Conservation (phyloP, 345 rosid species). For the Rhizophora mangle region DNA sequence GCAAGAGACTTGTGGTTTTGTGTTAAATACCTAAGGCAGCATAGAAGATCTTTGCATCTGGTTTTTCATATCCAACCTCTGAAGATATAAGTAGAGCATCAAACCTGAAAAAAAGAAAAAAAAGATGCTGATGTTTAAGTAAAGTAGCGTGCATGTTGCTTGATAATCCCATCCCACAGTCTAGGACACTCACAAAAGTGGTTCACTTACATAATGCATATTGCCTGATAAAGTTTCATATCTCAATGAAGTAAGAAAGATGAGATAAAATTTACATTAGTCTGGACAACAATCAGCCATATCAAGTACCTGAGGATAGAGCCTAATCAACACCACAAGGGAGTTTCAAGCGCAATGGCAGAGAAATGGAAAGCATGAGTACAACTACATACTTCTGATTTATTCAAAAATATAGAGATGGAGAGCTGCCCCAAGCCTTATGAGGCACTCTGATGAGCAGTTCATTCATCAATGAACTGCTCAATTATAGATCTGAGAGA, state of each 20-base stretch:
- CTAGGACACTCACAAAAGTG: neutral
- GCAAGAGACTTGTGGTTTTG: neutral
- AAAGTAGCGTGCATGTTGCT: neutral
- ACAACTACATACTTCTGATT: neutral
- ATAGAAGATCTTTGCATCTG: constrained; percentile 64
- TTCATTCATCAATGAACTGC: neutral
- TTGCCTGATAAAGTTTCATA: neutral
- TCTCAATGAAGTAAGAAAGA: constrained; percentile 2
- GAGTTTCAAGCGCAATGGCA: neutral
- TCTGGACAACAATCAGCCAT: constrained; percentile 1
- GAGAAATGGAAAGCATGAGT: neutral
- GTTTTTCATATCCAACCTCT: constrained; percentile 83
- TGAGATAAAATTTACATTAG: neutral
- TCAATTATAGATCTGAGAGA: neutral
- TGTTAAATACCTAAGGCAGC: constrained; percentile 61
- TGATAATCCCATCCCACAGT: neutral
- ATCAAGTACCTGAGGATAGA: constrained; percentile 1
- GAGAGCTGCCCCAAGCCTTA: neutral
- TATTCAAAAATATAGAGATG: neutral
- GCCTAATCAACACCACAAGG: neutral
- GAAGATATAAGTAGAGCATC: constrained; percentile 80
- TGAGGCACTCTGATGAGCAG: neutral
- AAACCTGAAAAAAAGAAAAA: constrained; percentile 44
- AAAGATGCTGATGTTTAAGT: neutral
- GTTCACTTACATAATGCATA: neutral